phyloP scores from a whole-genome alignment of 805 yeast genomes.

The Ogataea trehalophila region DNA sequence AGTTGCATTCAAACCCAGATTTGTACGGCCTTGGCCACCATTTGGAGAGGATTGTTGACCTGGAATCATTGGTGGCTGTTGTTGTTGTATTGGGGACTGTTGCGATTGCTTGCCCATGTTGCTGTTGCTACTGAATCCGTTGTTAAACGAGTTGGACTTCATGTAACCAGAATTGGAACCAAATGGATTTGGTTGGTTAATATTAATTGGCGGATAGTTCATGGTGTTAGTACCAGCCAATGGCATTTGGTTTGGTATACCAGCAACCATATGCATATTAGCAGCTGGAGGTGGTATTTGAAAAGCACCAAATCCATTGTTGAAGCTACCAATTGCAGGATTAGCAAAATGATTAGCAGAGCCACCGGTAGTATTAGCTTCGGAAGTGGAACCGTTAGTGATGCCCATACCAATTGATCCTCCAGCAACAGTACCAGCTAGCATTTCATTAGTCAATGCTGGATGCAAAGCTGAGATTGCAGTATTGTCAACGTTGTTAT shows the following conservation, averaged over 20 bases:
- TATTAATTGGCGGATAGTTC: slow-evolving; percentile 1
- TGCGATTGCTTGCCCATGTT: not conserved
- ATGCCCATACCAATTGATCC: slow-evolving; percentile 28
- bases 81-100: slow-evolving; percentile 2
- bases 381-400: slow-evolving; percentile 2
- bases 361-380: not conserved
- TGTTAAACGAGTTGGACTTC: slow-evolving; percentile 9
- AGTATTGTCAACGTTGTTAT: slow-evolving; percentile 3
- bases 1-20: slow-evolving; percentile 24
- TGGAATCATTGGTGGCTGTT: not conserved
- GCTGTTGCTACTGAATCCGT: not conserved
- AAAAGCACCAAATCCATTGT: slow-evolving; percentile 1
- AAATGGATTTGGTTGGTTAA: slow-evolving; percentile 1
- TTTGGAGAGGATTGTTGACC: slow-evolving; percentile 1
- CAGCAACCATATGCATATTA: slow-evolving; percentile 3
- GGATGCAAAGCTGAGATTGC: slow-evolving; percentile 23
- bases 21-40: slow-evolving; percentile 8
- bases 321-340: not conserved
- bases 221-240: not conserved
- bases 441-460: slow-evolving; percentile 22
- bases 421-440: slow-evolving; percentile 23
- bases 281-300: slow-evolving; percentile 3
- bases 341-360: not conserved
- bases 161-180: slow-evolving; percentile 3
- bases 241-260: not conserved